Conservation (phyloP, 2,329 filamentous ascomycete genomes). For the Curvularia spicifera region DNA sequence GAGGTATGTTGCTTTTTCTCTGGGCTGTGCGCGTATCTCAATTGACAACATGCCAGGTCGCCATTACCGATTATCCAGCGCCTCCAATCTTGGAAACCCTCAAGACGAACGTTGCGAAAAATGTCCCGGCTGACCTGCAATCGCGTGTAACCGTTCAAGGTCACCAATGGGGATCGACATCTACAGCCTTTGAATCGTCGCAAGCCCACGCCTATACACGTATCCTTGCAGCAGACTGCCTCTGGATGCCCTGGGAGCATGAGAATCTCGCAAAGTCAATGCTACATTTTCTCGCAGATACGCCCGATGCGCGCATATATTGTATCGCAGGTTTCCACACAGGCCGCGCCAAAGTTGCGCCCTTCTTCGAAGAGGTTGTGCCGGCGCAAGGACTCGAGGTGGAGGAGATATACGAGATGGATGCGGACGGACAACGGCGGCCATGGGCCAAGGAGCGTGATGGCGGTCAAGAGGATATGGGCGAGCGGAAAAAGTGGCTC, state of each 20-base stretch:
- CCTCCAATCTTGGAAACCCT: slow-evolving; percentile 65
- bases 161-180: slow-evolving; percentile 69
- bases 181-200: slow-evolving; percentile 48
- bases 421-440: slow-evolving; percentile 68
- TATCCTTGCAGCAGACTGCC: slow-evolving; percentile 73
- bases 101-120: slow-evolving; percentile 62
- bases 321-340: slow-evolving; percentile 77
- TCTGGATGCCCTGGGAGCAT: slow-evolving; percentile 79
- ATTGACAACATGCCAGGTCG: slow-evolving; percentile 50
- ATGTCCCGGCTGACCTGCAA: slow-evolving; percentile 52
- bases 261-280: slow-evolving; percentile 69
- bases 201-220: slow-evolving; percentile 61
- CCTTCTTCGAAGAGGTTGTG: slow-evolving; percentile 67
- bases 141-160: slow-evolving; percentile 58
- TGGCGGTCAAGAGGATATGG: slow-evolving; percentile 66
- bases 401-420: slow-evolving; percentile 71
- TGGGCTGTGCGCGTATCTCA: neutral
- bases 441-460: slow-evolving; percentile 63
- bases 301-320: slow-evolving; percentile 60
- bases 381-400: slow-evolving; percentile 60
- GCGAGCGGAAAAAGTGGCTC: slow-evolving; percentile 73
- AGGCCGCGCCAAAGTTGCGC: slow-evolving; percentile 68
- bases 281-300: slow-evolving; percentile 63
- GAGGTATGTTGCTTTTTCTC: slow-evolving; percentile 39
- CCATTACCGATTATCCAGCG: slow-evolving; percentile 73